These are phyloP conservation scores for Przewalskia tangutica DNA, from an alignment of 257 asterid genomes.

Conservation along the genomic window DNA sequence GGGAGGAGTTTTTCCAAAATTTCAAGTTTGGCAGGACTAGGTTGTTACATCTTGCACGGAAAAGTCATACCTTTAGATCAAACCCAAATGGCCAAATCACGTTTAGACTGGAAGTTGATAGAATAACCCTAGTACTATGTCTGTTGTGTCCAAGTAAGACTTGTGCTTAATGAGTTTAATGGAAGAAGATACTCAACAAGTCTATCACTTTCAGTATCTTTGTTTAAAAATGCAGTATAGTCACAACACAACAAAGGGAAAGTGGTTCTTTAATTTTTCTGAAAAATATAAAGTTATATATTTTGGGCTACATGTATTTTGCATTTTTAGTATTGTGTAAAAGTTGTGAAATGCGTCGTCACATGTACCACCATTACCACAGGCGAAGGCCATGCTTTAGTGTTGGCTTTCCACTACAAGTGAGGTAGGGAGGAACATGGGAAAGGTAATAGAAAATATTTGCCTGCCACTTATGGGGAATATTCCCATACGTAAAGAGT, in stretches of 20 bases:
- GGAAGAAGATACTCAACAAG: background rate
- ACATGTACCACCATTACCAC: background rate
- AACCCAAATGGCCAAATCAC: background rate
- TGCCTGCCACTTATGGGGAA: slow-evolving; percentile 8
- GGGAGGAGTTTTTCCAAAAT: background rate
- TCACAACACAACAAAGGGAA: background rate
- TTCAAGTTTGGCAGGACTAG: background rate
- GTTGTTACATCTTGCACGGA: background rate
- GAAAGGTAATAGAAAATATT: background rate
- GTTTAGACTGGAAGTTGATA: background rate
- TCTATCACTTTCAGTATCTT: background rate
- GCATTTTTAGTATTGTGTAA: background rate
- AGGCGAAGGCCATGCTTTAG: background rate
- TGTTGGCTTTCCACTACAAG: background rate
- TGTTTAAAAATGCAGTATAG: background rate
- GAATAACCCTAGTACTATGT: background rate
- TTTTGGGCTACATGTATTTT: background rate
- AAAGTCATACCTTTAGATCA: background rate
- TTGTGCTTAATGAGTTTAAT: background rate
- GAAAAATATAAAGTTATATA: background rate
- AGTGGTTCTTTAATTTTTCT: background rate
- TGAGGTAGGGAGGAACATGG: background rate
- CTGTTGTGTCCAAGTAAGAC: background rate
- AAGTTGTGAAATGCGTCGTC: background rate
- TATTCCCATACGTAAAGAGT: background rate